Base-by-base conservation (phyloP, 139 green algal genomes). In the Coccomyxa sp. region DNA sequence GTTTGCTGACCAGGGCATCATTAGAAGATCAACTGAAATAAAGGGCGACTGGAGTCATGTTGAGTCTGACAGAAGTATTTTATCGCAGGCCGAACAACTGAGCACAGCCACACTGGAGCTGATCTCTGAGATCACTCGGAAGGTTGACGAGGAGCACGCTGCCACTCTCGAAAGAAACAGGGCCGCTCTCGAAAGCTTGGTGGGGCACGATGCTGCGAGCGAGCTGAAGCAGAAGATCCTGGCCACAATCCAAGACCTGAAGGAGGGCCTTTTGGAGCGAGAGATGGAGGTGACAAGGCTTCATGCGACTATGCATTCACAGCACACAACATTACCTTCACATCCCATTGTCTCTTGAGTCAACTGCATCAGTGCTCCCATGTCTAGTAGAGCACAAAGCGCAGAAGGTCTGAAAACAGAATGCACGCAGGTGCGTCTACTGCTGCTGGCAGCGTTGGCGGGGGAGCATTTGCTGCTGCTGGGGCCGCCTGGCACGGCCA, bases 401-500 rank as follows among this genome's bases (percentile, higher is more conserved):
- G 32, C 45, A 58, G 27, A 81, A 16, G 23, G 79, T 7, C 16
- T 82, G 27, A 25, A 14, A 23, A 30, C 79, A 25, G 10, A 71
- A 57, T 25, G 16, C 28, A 32, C 67, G 75, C 81, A 88, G 85
- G 85, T 88, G 51, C 63, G 81, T 13, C 67, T 88, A 58, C 60
- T 88, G 67, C 77, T 88, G 58, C 92, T 98, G n/a, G 95, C 95
- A 27, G 92, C 94, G 13, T 88, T 98, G n/a, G 92, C 87, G 57
- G 88, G 93, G 25, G 95, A 98, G 91, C 95, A 98, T 85, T 79
- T 98, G 82, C 90, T 98, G 80, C 89, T 97, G 78, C 85, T 94
- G 57, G 92, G 92, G 25, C 92, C 92, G 0, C 93, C 95, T 66
- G 95, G 95, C 51, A 98, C 95, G 16, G 95, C 95, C 84, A 98